Evolutionary conservation across 371 early-diverging fungal species (phyloP).

Genomic region (Quaeritorhiza haematococci): DNA sequence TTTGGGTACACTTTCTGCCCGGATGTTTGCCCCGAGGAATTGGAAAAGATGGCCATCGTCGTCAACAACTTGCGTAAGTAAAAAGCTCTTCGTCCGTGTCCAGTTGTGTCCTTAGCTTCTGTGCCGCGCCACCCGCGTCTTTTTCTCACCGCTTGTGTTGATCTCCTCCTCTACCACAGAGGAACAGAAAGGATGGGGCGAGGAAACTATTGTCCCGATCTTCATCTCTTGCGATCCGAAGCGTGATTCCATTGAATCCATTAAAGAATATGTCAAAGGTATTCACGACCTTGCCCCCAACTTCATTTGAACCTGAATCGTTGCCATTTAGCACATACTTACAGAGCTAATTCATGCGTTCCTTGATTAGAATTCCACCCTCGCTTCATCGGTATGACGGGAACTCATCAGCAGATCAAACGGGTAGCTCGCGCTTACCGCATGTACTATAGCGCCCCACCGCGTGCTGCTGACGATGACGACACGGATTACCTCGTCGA

Average conservation of each 20-base stretch:
- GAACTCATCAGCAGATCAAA: conserved; percentile 76
- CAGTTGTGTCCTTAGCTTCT: too few relatives aligned
- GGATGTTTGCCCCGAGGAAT: conserved; percentile 97
- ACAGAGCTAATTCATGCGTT: too few relatives aligned
- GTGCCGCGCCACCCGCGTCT: too few relatives aligned
- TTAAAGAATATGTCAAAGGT: conserved; percentile 81
- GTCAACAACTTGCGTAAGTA: conserved; percentile 69
- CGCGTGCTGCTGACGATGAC: conserved; percentile 65
- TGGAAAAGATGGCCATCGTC: conserved; percentile 93
- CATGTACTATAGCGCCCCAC: conserved; percentile 85
- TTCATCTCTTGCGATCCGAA: conserved; percentile 96
- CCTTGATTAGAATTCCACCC: conserved; percentile 94
- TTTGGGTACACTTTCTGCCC: conserved; percentile 99
- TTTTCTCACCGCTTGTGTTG: too few relatives aligned
- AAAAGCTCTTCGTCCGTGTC: too few relatives aligned
- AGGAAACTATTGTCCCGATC: conserved; percentile 71
- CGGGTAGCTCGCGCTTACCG: conserved; percentile 85
- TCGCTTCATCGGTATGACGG: conserved; percentile 87
- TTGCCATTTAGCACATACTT: too few relatives aligned
- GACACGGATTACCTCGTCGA: conserved; percentile 95
- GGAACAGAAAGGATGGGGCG: conserved; percentile 37
- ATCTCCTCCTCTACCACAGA: conserved; percentile 3
- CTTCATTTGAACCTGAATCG: too few relatives aligned
- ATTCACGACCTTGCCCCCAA: too few relatives aligned
- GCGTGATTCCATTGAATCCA: conserved; percentile 79